A percentile compares a stretch with the other conserved stretches of the same genome.
Evolutionary conservation across 2,329 filamentous ascomycete genomes (phyloP).

Genomic region (Fusarium keratoplasticum): DNA sequence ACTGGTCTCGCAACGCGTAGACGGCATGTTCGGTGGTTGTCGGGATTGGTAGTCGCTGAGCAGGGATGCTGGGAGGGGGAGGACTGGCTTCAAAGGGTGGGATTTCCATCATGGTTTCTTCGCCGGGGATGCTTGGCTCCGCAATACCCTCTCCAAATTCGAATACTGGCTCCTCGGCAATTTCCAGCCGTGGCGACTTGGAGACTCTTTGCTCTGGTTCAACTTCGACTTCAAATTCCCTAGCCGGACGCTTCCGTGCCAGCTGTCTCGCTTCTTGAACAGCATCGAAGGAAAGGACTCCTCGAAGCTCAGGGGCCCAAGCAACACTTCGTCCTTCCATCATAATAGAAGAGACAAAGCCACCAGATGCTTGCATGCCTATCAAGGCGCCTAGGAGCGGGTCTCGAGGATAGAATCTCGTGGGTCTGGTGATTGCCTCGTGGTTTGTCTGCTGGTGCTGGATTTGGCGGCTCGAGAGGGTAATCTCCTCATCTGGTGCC

Average conservation of each 20-base stretch:
- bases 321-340: constrained; percentile 80
- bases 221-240: constrained; percentile 84
- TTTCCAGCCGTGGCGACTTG: constrained; percentile 76
- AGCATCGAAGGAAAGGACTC: constrained; percentile 85
- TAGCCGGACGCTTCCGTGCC: constrained; percentile 94
- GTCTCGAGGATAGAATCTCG: constrained; percentile 87
- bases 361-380: constrained; percentile 91
- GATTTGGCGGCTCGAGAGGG: constrained; percentile 81
- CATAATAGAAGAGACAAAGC: constrained; percentile 90
- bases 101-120: constrained; percentile 74
- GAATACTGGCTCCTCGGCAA: constrained; percentile 74
- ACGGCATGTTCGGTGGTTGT: constrained; percentile 97
- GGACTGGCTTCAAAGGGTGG: constrained; percentile 83
- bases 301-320: constrained; percentile 95
- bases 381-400: constrained; percentile 87
- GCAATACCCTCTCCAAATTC: constrained; percentile 61
- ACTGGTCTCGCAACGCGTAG: constrained; percentile 89
- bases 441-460: constrained; percentile 88
- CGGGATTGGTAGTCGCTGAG: constrained; percentile 87
- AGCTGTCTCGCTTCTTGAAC: constrained; percentile 81
- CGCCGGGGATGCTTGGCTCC: constrained; percentile 64
- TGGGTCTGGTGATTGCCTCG: constrained; percentile 84
- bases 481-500: constrained; percentile 81
- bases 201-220: constrained; percentile 72
- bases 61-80: constrained; percentile 79